Percentiles rank a stretch among this genome's conserved stretches.
Conservation (phyloP, 306 rosid species). For the Hippophae gyantsensis region DNA sequence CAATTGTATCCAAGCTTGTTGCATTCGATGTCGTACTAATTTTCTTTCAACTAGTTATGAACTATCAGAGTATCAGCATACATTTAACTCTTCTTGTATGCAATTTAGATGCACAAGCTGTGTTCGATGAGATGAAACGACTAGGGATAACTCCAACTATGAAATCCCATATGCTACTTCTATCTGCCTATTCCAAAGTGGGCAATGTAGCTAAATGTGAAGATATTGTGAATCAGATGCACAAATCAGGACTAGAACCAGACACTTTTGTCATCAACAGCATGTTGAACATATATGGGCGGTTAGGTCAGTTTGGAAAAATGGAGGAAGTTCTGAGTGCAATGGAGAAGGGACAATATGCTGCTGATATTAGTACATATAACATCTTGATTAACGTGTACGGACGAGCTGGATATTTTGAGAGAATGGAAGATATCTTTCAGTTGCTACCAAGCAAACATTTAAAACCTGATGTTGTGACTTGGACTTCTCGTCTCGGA, state of each 20-base stretch:
- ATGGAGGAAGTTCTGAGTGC: constrained; percentile 66
- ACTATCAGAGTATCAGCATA: background rate
- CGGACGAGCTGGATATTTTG: constrained; percentile 70
- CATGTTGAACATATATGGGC: constrained; percentile 77
- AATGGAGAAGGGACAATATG: constrained; percentile 55
- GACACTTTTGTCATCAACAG: constrained; percentile 77
- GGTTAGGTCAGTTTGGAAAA: constrained; percentile 61
- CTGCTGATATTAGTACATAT: constrained; percentile 65
- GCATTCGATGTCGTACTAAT: background rate
- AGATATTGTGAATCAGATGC: constrained; percentile 63
- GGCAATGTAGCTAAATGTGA: constrained; percentile 71
- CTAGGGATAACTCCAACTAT: constrained; percentile 79
- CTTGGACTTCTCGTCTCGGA: constrained; percentile 90
- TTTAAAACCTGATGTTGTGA: constrained; percentile 76
- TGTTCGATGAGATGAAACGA: constrained; percentile 72
- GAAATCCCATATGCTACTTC: constrained; percentile 92
- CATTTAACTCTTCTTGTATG: background rate
- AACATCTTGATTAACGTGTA: constrained; percentile 71
- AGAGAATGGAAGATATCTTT: constrained; percentile 66
- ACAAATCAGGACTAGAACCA: constrained; percentile 52
- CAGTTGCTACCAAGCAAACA: constrained; percentile 39
- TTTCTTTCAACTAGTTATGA: background rate
- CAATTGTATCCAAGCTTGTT: background rate
- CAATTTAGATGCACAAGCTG: constrained; percentile 53
- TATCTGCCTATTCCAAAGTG: constrained; percentile 62